These are phyloP conservation scores for Phytophthora pinifolia DNA, from an alignment of 352 stramenopile species.

Conservation along the genomic window DNA sequence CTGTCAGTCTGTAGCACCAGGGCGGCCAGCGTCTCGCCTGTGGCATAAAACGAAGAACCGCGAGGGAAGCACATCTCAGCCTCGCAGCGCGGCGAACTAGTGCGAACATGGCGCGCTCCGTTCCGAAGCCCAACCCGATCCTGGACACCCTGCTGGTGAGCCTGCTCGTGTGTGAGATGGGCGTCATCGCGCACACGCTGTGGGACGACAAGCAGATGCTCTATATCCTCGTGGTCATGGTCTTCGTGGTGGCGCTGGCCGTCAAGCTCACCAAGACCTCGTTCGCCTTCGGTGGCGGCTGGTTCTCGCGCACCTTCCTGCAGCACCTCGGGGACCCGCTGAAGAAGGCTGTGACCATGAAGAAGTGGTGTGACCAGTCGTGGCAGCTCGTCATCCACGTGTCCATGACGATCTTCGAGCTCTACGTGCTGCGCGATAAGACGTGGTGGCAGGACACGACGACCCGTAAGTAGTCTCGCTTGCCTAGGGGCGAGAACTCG, in stretches of 20 bases:
- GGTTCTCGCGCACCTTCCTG: conserved; percentile 79
- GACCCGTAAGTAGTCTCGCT: conserved; percentile 44
- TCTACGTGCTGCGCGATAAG: conserved; percentile 78
- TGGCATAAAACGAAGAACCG: conserved; percentile 23
- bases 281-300: conserved; percentile 64
- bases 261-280: conserved; percentile 67
- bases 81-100: conserved; percentile 4
- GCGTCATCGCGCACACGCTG: conserved; percentile 60
- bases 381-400: conserved; percentile 87
- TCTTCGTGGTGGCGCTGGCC: conserved; percentile 69
- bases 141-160: conserved; percentile 66
- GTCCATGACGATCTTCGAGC: conserved; percentile 84
- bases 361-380: conserved; percentile 90
- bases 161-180: conserved; percentile 63
- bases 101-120: conserved; percentile 49
- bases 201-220: conserved; percentile 74
- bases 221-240: conserved; percentile 55
- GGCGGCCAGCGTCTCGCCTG: background rate
- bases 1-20: background rate
- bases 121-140: conserved; percentile 66
- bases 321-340: conserved; percentile 81
- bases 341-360: conserved; percentile 80
- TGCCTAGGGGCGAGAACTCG: conserved; percentile 1
- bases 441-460: conserved; percentile 88
- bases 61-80: conserved; percentile 16